Evolutionary conservation across 2,329 filamentous ascomycete species (phyloP).

Genomic region (Talaromyces atroroseus): DNA sequence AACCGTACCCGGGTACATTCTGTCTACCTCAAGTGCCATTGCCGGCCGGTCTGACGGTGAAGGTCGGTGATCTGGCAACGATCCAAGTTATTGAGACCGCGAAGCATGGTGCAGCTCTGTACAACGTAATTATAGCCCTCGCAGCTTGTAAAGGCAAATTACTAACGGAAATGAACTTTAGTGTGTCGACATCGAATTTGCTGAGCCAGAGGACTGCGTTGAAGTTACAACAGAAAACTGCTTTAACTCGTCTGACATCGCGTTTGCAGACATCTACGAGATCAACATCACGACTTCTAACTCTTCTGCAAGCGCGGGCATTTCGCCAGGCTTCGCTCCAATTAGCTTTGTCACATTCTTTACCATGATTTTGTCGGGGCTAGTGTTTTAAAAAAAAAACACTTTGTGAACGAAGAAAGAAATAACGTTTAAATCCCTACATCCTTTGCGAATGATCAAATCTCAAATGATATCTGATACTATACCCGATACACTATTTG

Average conservation of each 20-base stretch:
- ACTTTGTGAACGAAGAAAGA: not conserved
- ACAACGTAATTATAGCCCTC: slow-evolving; percentile 57
- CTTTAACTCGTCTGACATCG: slow-evolving; percentile 75
- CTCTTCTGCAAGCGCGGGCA: slow-evolving; percentile 18
- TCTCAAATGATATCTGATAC: not conserved
- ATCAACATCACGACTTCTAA: slow-evolving; percentile 20
- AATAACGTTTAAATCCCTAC: not conserved
- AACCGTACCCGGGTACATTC: slow-evolving; percentile 80
- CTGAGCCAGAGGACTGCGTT: slow-evolving; percentile 68
- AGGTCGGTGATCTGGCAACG: slow-evolving; percentile 80
- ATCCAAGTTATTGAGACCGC: slow-evolving; percentile 84
- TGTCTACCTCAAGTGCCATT: slow-evolving; percentile 87
- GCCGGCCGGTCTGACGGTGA: slow-evolving; percentile 64
- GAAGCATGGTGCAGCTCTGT: slow-evolving; percentile 75
- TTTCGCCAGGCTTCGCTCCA: slow-evolving; percentile 1
- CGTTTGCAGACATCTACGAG: slow-evolving; percentile 68
- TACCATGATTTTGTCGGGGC: slow-evolving; percentile 5
- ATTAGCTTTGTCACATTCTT: slow-evolving; percentile 7
- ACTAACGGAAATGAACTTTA: slow-evolving; percentile 32
- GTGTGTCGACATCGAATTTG: slow-evolving; percentile 95
- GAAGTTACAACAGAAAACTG: slow-evolving; percentile 78
- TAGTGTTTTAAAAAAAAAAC: not conserved
- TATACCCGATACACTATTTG: slow-evolving; percentile 7
- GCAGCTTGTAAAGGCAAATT: not conserved
- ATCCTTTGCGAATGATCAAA: not conserved